Evolutionary conservation across 495 filamentous ascomycete species (phyloP), one percentile per base, ranked within the genome.

Genomic region (Aspergillus carlsbadensis): DNA sequence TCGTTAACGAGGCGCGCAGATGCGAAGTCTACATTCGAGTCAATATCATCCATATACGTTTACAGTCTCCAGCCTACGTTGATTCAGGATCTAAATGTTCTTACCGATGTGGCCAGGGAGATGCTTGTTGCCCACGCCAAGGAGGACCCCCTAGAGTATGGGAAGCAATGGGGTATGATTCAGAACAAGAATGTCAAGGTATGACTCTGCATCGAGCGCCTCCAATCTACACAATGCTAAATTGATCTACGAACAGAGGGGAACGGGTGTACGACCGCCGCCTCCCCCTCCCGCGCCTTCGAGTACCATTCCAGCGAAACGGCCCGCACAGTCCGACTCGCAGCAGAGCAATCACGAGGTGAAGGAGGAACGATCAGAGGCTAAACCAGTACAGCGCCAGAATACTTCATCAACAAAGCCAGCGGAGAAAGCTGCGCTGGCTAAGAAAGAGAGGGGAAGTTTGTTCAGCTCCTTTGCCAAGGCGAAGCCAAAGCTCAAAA

Each of bases 391-490:
- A 2, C 47, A 64, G 22, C 57, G 54, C 17, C 61, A 59, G 26
- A 61, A 56, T 40, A 58, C 70, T 26, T 49, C 67, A 24, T 67
- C 71, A 34, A 34, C 63, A 42, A 81, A 76, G 43, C 50, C 72
- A 36, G 56, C 64, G 43, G 47, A 57, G 55, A 67, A 76, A 56
- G 57, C 73, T 36, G 68, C 77, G 14, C 61, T 80, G 2, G 53
- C 81, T 11, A 90, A 90, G 66, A 80, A 80, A 15, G 83, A 86
- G 62, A 73, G 78, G 62, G 80, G 82, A 14, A 84, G 82, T 54
- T 82, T 96, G 22, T 91, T 94, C 70, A 88, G 87, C 61, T 88
- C 91, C 1, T 96, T 96, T 67, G 88, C 90, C 6, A 95, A 90
- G 64, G 80, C 87, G 3, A 90, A 89, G 39, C 75, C 88, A 0